Percentiles rank a stretch among this genome's conserved stretches.
Evolutionary conservation across 2,329 filamentous ascomycete species (phyloP).

Genomic region (Myriosclerotinia curreyana): DNA sequence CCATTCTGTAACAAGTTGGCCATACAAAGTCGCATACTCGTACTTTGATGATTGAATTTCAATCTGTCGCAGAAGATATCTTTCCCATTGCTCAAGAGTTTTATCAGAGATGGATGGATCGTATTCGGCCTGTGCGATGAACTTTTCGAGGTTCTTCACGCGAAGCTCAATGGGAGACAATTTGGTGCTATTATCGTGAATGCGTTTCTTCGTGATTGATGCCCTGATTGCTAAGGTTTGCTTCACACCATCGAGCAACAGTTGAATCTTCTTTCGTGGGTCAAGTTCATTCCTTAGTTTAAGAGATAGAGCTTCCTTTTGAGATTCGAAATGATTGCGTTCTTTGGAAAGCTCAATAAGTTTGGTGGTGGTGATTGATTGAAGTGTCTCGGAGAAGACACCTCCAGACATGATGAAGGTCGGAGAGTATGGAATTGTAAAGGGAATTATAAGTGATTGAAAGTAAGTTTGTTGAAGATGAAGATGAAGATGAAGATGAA

Average conservation of each 20-base stretch:
- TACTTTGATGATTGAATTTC: conserved; percentile 52
- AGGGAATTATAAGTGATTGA: background rate
- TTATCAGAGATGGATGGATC: conserved; percentile 51
- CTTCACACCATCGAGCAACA: conserved; percentile 36
- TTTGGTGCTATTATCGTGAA: conserved; percentile 23
- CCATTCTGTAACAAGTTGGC: conserved; percentile 54
- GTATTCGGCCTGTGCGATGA: conserved; percentile 51
- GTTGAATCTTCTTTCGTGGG: conserved; percentile 40
- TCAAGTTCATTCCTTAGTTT: conserved; percentile 38
- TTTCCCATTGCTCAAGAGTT: conserved; percentile 48
- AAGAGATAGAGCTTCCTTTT: conserved; percentile 44
- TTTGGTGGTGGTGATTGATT: conserved; percentile 55
- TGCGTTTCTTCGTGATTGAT: conserved; percentile 23
- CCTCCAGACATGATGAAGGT: conserved; percentile 37
- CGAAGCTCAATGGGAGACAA: conserved; percentile 27
- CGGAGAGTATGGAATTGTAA: background rate
- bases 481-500: no score
- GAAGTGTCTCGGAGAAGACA: conserved; percentile 51
- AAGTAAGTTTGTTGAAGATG: background rate
- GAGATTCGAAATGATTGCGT: conserved; percentile 48
- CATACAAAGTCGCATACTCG: conserved; percentile 55
- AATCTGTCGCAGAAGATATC: conserved; percentile 47
- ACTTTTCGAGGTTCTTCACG: conserved; percentile 47
- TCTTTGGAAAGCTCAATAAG: conserved; percentile 55
- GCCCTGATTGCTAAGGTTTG: conserved; percentile 37